These are phyloP conservation scores for Arachnomyces sp. DNA, from an alignment of 2,329 filamentous ascomycete genomes.

Conservation along the genomic window DNA sequence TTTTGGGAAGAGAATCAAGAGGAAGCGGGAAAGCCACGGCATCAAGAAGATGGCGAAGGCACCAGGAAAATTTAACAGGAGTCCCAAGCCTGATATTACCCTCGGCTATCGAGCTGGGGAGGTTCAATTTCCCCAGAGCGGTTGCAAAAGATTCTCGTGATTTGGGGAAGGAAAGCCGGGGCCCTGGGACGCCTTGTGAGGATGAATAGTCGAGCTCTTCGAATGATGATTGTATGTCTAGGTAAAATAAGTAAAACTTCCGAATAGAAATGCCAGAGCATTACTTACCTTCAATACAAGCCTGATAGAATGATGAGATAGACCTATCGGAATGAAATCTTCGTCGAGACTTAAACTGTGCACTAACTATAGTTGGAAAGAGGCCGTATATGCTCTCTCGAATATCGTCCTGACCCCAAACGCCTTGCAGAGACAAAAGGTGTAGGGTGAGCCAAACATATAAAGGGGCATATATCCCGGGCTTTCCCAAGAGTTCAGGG, in stretches of 20 bases:
- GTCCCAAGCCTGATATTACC: conserved; percentile 20
- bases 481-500: conserved; percentile 49
- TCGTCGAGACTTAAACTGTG: conserved; percentile 27
- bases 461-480: conserved; percentile 39
- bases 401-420: conserved; percentile 34
- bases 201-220: conserved; percentile 23
- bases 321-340: conserved; percentile 22
- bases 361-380: conserved; percentile 25
- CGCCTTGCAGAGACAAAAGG: conserved; percentile 41
- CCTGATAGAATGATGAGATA: conserved; percentile 25
- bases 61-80: conserved; percentile 18
- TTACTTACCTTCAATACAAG: conserved; percentile 31
- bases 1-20: conserved; percentile 9
- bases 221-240: conserved; percentile 41
- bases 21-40: conserved; percentile 18
- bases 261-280: conserved; percentile 1
- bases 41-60: conserved; percentile 24
- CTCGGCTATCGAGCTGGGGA: conserved; percentile 23
- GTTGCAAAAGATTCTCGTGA: conserved; percentile 18
- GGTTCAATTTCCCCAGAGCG: conserved; percentile 24
- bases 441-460: conserved; percentile 49
- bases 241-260: conserved; percentile 13
- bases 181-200: conserved; percentile 4
- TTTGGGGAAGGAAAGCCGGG: conserved; percentile 20
- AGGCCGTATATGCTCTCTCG: conserved; percentile 31